These are phyloP conservation scores for Nigrospora sphaerica DNA, from an alignment of 2,329 filamentous ascomycete genomes.

Conservation along the genomic window DNA sequence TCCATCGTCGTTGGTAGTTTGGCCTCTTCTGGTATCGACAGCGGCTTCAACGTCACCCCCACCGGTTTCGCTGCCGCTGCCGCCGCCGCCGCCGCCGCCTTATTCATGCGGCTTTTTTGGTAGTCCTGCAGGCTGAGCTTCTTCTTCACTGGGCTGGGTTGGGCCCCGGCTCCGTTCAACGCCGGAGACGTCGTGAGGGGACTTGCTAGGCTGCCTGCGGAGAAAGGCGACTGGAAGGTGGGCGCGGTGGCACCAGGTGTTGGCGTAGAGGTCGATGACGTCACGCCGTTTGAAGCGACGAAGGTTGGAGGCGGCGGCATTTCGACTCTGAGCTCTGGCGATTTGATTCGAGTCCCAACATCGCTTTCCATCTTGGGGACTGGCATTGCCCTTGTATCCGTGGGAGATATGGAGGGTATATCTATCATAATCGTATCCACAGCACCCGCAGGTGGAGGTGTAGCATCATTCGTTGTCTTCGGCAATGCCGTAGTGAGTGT, in stretches of 20 bases:
- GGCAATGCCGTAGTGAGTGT: slow-evolving; percentile 10
- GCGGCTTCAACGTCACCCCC: slow-evolving; percentile 27
- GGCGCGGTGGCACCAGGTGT: slow-evolving; percentile 33
- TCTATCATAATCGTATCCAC: slow-evolving; percentile 25
- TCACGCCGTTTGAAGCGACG: slow-evolving; percentile 26
- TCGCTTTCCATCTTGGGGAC: neutral
- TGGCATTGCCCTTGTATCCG: slow-evolving; percentile 6
- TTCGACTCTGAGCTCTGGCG: slow-evolving; percentile 44
- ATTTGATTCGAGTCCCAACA: slow-evolving; percentile 15
- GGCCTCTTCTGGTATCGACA: slow-evolving; percentile 30
- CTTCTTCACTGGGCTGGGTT: slow-evolving; percentile 58
- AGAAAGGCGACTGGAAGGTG: slow-evolving; percentile 43
- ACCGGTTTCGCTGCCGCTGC: slow-evolving; percentile 34
- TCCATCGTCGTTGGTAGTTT: slow-evolving; percentile 28
- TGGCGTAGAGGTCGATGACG: slow-evolving; percentile 34
- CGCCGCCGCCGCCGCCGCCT: slow-evolving; percentile 27
- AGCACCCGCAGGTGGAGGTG: slow-evolving; percentile 4
- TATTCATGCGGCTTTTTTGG: slow-evolving; percentile 50
- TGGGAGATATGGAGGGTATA: slow-evolving; percentile 20
- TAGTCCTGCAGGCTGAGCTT: slow-evolving; percentile 63
- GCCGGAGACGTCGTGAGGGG: slow-evolving; percentile 31
- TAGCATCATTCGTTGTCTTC: slow-evolving; percentile 6
- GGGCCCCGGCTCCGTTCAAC: slow-evolving; percentile 35
- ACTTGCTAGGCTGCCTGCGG: slow-evolving; percentile 28
- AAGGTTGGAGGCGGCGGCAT: slow-evolving; percentile 50